These are phyloP conservation scores for Russula ochroleuca DNA, from an alignment of 768 basidiomycete genomes.

Conservation along the genomic window DNA sequence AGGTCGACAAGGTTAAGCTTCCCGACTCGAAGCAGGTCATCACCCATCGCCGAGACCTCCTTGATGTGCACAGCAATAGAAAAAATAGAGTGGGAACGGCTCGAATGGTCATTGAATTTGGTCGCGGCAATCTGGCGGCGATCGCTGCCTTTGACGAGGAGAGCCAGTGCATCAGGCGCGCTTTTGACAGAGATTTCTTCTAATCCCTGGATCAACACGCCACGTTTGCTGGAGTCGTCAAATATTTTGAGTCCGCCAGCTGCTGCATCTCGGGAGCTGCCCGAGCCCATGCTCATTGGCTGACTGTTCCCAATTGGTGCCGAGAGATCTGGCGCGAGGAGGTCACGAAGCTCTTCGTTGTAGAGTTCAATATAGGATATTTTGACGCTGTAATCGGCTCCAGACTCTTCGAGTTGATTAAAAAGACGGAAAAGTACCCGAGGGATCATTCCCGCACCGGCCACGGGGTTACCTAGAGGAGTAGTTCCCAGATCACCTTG, in stretches of 20 bases:
- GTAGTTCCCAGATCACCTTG: conserved; percentile 87
- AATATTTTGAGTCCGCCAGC: conserved; percentile 76
- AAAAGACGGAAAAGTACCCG: conserved; percentile 90
- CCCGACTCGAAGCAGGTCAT: conserved; percentile 88
- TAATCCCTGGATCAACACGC: conserved; percentile 90
- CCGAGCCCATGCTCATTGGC: conserved; percentile 67
- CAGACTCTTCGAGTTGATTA: conserved; percentile 72
- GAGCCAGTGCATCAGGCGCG: conserved; percentile 73
- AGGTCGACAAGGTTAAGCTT: conserved; percentile 97
- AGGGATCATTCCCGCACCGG: conserved; percentile 93
- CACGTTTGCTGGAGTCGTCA: conserved; percentile 83
- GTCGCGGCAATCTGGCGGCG: conserved; percentile 92
- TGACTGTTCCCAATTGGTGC: conserved; percentile 63
- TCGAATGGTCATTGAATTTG: conserved; percentile 96
- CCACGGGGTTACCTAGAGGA: conserved; percentile 80
- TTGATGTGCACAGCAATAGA: conserved; percentile 94
- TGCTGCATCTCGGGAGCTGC: conserved; percentile 42
- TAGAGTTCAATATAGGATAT: conserved; percentile 94
- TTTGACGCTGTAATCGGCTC: conserved; percentile 85
- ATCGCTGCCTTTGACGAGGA: conserved; percentile 85
- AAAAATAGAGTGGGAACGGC: conserved; percentile 97
- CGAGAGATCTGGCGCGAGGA: conserved; percentile 74
- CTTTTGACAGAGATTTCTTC: conserved; percentile 86
- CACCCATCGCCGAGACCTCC: conserved; percentile 69
- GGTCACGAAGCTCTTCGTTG: conserved; percentile 96